Base-by-base conservation (phyloP, 2,329 filamentous ascomycete genomes). In the Intubia oerlemansii region DNA sequence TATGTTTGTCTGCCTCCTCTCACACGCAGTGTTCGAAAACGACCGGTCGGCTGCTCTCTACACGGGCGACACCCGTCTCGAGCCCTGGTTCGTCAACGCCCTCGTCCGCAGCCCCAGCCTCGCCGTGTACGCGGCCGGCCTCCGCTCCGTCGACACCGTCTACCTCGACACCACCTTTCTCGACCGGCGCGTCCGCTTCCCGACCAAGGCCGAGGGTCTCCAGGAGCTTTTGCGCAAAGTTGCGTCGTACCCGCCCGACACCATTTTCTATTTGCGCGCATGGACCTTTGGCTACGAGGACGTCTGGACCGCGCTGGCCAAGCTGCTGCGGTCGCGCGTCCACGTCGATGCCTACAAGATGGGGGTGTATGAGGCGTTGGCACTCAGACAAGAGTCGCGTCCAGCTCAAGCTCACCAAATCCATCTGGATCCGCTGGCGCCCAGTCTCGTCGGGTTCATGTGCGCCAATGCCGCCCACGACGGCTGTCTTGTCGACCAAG, bases 281-380 rank as follows among this genome's bases (percentile, higher is more conserved):
- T 92, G 84, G 82, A 93, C 85, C 0, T 88, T 88, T 43, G 79
- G 78, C 39, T 21, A 93, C 37, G 84, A 95, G 45, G 77, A 91
- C 29, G 81, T 92, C 0, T 93, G 82, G 82, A 56, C 82, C 33
- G 75, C 80, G 0, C 51, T 95, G 1, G 72, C 81, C 0, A 63
- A 70, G 14, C 66, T 69, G 9, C 53, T 93, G 1, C 51, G 65
- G 5, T 73, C 72, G 4, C 62, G 58, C 43, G 72, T 73, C 48
- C 85, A 93, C 41, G 66, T 93, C 3, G 81, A 91, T 43, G 54
- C 66, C 11, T 93, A 93, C 44, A 80, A 84, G 39, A 56, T 74
- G 42, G 51, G 59, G 1, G 57, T 93, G 0, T 93, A 90, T 42
- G 54, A 54, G 23, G 66, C 72, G 59, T 26, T 36, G n/a, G 11